Evolutionary conservation across 768 basidiomycete species (phyloP).

Genomic region (Rhizopogon sp.): DNA sequence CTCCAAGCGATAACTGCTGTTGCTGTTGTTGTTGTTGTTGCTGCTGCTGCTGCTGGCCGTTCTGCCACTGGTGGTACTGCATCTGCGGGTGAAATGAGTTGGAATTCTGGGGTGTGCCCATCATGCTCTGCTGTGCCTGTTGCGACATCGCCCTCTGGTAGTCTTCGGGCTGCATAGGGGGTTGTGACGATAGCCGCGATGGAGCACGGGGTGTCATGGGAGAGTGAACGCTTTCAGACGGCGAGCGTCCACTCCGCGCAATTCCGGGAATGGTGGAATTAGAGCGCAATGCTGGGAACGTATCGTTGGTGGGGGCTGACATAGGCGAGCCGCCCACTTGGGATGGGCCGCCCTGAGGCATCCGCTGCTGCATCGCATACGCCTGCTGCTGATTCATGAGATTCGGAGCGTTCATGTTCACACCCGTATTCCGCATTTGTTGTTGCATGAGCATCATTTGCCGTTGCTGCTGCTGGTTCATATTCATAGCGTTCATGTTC

Average conservation of each 20-base stretch:
- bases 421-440: conserved; percentile 25
- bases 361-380: conserved; percentile 37
- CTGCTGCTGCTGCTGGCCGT: conserved; percentile 51
- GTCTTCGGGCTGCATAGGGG: conserved; percentile 46
- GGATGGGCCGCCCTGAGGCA: conserved; percentile 37
- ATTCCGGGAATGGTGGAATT: conserved; percentile 67
- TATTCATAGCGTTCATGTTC: conserved; percentile 23
- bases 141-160: conserved; percentile 34
- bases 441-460: conserved; percentile 39
- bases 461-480: conserved; percentile 39
- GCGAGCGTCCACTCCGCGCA: conserved; percentile 68
- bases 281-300: conserved; percentile 50
- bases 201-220: conserved; percentile 36
- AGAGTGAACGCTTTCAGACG: conserved; percentile 55
- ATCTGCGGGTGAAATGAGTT: conserved; percentile 28
- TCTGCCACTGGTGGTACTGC: conserved; percentile 43
- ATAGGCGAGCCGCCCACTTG: conserved; percentile 38
- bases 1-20: conserved; percentile 24
- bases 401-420: conserved; percentile 17
- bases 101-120: conserved; percentile 13
- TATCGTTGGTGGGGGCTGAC: conserved; percentile 33
- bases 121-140: conserved; percentile 29
- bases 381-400: conserved; percentile 32
- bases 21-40: conserved; percentile 43
- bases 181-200: conserved; percentile 32